Evolutionary conservation across 768 basidiomycete species (phyloP), one percentile per base, ranked within the genome.

Genomic region (Hygrocybe punicea): DNA sequence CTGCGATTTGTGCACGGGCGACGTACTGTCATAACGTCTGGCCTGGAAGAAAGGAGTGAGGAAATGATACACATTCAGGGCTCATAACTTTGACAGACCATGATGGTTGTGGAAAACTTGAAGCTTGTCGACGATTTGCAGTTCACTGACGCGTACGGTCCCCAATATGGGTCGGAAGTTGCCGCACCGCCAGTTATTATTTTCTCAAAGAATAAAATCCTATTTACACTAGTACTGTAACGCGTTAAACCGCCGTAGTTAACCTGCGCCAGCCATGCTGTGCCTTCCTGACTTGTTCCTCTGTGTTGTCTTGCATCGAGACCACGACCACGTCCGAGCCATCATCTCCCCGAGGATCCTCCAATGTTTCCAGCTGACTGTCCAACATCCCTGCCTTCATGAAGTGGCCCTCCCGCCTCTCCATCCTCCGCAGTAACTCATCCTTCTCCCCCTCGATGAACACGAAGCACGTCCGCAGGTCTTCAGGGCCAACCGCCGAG

Each of bases 1-100:
- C 61, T 58, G 57, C 19, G 46, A 55, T 60, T 48, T n/a, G 50
- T 51, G 53, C 52, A 17, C 21, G 55, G 51, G 50, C 24, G 24
- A 78, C 91, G 76, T 72, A 95, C 93, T 95, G 72, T 96, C 93
- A 72, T 96, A 96, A 78, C 93, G 83, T 82, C 93, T 86, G 65
- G 93, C 91, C 93, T 93, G 52, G 47, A 24, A 23, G 1, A 29
- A 1, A 5, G 33, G 52, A 10, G 60, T 59, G 39, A 61, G 51
- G 44, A 16, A 50, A 21, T 7, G 10, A 13, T 23, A 29, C 29
- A 29, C 29, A 4, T 13, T n/a, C 17, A 56, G 21, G 25, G 21
- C 57, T 49, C 49, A 17, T 9, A 11, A 40, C 48, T n/a, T 19
- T 48, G 48, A 66, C 80, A 24, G 67, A 82, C 82, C 83, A 84